A percentile compares a stretch with the other conserved stretches of the same genome.
Conservation (phyloP, 371 early-diverging fungal species). For the Lichtheimia corymbifera region DNA sequence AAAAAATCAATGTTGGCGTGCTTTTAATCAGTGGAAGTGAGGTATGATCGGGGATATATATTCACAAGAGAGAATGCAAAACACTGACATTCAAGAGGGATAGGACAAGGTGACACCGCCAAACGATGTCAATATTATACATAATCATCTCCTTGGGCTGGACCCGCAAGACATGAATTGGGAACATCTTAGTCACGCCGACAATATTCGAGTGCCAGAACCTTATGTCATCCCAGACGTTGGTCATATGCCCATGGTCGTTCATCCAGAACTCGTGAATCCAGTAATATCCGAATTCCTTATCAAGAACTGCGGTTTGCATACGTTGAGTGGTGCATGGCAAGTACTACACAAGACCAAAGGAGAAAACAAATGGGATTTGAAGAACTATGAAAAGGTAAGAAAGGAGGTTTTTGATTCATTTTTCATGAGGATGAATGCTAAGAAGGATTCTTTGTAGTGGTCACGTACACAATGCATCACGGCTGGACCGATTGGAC, state of each 20-base stretch:
- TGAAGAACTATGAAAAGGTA: constrained; percentile 72
- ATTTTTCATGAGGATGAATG: background rate
- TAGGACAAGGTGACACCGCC: constrained; percentile 54
- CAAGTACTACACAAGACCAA: constrained; percentile 58
- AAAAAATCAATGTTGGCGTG: constrained; percentile 54
- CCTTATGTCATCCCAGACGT: constrained; percentile 65
- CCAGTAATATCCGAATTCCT: constrained; percentile 68
- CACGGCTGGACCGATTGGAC: constrained; percentile 49
- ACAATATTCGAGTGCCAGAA: constrained; percentile 40
- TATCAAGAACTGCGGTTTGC: constrained; percentile 61
- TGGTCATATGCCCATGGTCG: constrained; percentile 70
- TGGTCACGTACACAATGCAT: constrained; percentile 62
- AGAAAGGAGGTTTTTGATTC: background rate
- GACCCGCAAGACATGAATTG: constrained; percentile 23
- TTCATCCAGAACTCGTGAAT: constrained; percentile 65
- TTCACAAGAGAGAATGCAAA: background rate
- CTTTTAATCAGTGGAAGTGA: constrained; percentile 63
- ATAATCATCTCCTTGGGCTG: constrained; percentile 37
- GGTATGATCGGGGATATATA: constrained; percentile 25
- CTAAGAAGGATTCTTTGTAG: constrained; percentile 12
- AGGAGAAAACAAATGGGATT: constrained; percentile 69
- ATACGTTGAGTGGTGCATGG: constrained; percentile 63
- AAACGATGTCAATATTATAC: constrained; percentile 47
- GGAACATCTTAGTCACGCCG: constrained; percentile 17
- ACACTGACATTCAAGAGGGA: background rate